These are phyloP conservation scores for Penium margaritaceum DNA, from an alignment of 139 green algal species.

Conservation along the genomic window DNA sequence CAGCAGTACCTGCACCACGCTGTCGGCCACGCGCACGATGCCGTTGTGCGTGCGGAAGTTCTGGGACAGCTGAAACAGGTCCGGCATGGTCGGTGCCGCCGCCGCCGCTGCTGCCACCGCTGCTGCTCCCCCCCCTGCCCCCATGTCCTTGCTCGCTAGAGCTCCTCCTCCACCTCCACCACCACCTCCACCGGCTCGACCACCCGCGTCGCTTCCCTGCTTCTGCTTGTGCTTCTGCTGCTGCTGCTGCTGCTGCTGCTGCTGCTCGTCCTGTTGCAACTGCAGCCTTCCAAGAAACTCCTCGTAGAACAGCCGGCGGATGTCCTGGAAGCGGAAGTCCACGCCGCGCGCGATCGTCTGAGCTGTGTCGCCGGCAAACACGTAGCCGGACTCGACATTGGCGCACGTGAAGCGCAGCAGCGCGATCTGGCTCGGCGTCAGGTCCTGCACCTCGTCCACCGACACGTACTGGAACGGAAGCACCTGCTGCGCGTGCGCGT, in stretches of 20 bases:
- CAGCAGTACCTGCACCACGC: conserved; percentile 57
- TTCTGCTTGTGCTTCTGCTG: background rate
- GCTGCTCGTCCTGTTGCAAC: background rate
- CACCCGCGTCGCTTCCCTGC: background rate
- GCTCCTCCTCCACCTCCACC: background rate
- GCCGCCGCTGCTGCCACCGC: background rate
- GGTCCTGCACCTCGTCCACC: conserved; percentile 77
- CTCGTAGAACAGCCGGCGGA: conserved; percentile 21
- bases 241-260: background rate
- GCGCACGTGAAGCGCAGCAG: conserved; percentile 60
- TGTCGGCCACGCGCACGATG: conserved; percentile 61
- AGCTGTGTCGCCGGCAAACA: conserved; percentile 68
- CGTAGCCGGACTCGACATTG: conserved; percentile 59
- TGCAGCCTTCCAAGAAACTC: conserved; percentile 23
- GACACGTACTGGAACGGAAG: conserved; percentile 62
- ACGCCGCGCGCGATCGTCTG: conserved; percentile 75
- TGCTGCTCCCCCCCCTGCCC: background rate
- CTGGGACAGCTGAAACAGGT: conserved; percentile 22
- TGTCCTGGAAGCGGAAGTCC: conserved; percentile 60
- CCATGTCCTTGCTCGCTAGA: background rate
- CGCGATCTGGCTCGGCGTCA: conserved; percentile 65
- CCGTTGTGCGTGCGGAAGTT: conserved; percentile 65
- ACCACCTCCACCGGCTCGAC: background rate
- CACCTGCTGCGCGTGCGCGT: conserved; percentile 46
- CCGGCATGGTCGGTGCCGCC: background rate